Base-by-base conservation (phyloP, 768 basidiomycete species). In the Leccinum incarnatum region DNA sequence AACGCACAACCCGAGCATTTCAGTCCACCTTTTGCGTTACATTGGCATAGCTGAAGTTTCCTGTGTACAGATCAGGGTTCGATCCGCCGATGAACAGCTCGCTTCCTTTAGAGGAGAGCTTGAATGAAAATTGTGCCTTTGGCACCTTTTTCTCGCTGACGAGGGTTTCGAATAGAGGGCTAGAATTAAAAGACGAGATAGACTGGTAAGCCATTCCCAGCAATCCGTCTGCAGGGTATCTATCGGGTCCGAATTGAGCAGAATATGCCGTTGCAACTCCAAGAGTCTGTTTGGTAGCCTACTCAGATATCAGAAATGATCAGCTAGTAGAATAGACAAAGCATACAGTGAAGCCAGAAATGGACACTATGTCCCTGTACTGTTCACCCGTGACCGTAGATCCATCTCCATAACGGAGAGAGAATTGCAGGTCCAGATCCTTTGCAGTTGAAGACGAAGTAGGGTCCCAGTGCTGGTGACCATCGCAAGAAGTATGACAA, bases 61-160 rank as follows among this genome's bases (percentile, higher is more conserved):
- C 48, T 9, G 9, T 49, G 25, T 49, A 49, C 27, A 49, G 48
- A 2, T 21, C 9, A 29, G 23, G 21, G 48, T 49, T 49, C 9
- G 48, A 49, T 29, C 48, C 48, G 27, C 27, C 48, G 27, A 49
- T 29, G 27, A 27, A 49, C 23, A 49, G n/a, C 21, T 51, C 50
- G 50, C n/a, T 78, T 14, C 75, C 75, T 9, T 62, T 55, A 9
- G 65, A 42, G 4, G 78, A 67, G 25, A 83, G 69, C 65, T 80
- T 81, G 69, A 84, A 79, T n/a, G 77, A 74, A 62, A 83, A 82
- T 52, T 72, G 67, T 25, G 76, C 56, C 12, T 72, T 57, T n/a
- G 70, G 61, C 1, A 73, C 67, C 56, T 66, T 49, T 14, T 69
- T 70, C 55, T 83, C 71, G 4, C 63, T 51, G 29, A 80, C 62